A percentile compares a stretch with the other conserved stretches of the same genome.
phyloP scores from a whole-genome alignment of 257 asterid species.

The Solanum clarkiae region DNA sequence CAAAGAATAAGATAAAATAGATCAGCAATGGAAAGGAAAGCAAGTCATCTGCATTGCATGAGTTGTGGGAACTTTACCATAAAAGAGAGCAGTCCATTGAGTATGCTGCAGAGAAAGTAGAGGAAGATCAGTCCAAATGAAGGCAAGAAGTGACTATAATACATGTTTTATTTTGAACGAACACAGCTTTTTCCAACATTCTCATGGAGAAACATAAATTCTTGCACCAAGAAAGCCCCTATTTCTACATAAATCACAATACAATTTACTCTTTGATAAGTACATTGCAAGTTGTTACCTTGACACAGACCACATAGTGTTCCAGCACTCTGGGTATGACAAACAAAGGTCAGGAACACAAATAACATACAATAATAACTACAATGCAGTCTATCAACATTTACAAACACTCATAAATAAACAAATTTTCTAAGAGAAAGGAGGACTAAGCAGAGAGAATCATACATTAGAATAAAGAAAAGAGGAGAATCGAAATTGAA shows the following conservation, averaged over 20 bases:
- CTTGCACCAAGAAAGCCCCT: not conserved
- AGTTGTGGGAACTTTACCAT: slow-evolving; percentile 51
- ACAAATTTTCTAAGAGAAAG: slow-evolving; percentile 44
- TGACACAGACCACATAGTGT: slow-evolving; percentile 47
- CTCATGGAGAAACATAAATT: not conserved
- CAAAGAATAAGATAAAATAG: not conserved
- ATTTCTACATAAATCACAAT: not conserved
- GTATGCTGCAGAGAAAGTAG: slow-evolving; percentile 58
- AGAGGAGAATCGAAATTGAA: too few species aligned
- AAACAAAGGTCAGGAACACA: not conserved
- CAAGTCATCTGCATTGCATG: not conserved
- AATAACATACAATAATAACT: not conserved
- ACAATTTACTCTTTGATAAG: not conserved
- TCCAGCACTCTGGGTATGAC: slow-evolving; percentile 33
- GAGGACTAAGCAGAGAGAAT: too few species aligned
- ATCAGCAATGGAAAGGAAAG: not conserved
- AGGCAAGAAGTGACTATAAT: not conserved
- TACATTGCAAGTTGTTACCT: slow-evolving; percentile 10
- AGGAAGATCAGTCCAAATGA: slow-evolving; percentile 16
- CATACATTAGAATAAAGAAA: too few species aligned
- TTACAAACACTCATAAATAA: slow-evolving; percentile 78
- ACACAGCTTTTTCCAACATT: not conserved
- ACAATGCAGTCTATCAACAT: not conserved
- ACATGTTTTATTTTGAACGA: not conserved
- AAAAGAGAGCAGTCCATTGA: slow-evolving; percentile 94